Evolutionary conservation across 1,284 basidiomycete species (phyloP), one percentile per base, ranked within the genome.

Genomic region (Vanrija pseudolonga): DNA sequence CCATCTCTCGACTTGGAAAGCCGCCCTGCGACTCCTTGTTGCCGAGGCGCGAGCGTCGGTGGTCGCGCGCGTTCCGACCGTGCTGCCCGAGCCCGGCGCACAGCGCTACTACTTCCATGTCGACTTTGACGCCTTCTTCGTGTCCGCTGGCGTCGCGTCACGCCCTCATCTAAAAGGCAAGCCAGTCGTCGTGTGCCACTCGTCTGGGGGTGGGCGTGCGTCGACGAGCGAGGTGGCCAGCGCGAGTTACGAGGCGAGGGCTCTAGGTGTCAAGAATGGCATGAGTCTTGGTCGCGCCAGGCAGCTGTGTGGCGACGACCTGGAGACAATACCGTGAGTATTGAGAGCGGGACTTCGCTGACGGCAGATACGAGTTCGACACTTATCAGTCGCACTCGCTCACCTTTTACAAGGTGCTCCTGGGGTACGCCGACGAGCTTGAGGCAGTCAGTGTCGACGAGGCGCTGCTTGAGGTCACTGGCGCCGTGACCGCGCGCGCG

Each of bases 61-160:
- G 6, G 44, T 62, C 9, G 56, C 56, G 4, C 32, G n/a, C 1
- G 56, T 55, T 1, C 55, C 60, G 0, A 56, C 52, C 7, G 49
- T 53, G 3, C 48, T 62, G 3, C 47, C 64, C 3, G 46, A 50
- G 11, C 47, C 52, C 17, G 54, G 56, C 0, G 39, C 60, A 1
- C 83, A 86, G 45, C 81, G 83, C 14, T 83, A 90, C 17, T 88
- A 95, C 64, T 88, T 96, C 83, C 93, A 97, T 67, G 90, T 90
- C 66, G 93, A 97, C 73, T 98, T 98, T 67, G 95, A 98, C 71
- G 91, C 88, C 66, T 98, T 98, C 80, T 98, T 98, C 68, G 93
- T 97, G 12, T 86, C 89, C 1, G 92, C 87, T n/a, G 90, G 91
- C 0, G 74, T 95, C 45, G 80, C 89, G 3, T 83, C 81, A 50